phyloP scores from a whole-genome alignment of 176 grass and related monocot species.

The Carex pumila region DNA sequence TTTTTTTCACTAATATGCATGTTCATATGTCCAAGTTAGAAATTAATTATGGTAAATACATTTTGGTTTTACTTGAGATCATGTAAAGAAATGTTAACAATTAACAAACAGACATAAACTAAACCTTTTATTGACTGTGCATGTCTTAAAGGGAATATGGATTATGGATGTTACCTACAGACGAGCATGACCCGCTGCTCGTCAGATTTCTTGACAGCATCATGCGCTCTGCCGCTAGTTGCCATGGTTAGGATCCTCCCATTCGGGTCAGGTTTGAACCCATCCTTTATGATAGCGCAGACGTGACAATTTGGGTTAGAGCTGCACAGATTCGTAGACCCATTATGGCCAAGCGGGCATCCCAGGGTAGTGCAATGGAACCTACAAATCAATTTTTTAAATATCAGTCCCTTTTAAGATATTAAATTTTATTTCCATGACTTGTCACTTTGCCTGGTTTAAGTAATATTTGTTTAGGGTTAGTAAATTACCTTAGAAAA shows the following conservation, averaged over 20 bases:
- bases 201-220: neutral
- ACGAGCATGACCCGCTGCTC: constrained; percentile 70
- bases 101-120: neutral
- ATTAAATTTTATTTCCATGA: neutral
- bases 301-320: constrained; percentile 23
- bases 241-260: constrained; percentile 70
- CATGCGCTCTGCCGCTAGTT: constrained; percentile 70
- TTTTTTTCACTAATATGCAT: neutral
- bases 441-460: neutral
- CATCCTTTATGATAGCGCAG: constrained; percentile 63
- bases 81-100: neutral
- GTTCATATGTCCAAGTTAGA: neutral
- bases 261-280: constrained; percentile 20
- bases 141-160: neutral
- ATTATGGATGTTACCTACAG: constrained; percentile 24
- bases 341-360: constrained; percentile 54
- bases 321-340: constrained; percentile 62
- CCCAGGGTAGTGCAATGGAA: constrained; percentile 70
- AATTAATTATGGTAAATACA: neutral
- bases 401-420: neutral
- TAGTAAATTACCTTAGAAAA: too few species aligned
- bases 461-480: neutral
- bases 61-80: neutral
- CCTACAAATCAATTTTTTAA: neutral
- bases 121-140: neutral